Base-by-base conservation (phyloP, 73 alveolate genomes). In the Uronychia setigera region DNA sequence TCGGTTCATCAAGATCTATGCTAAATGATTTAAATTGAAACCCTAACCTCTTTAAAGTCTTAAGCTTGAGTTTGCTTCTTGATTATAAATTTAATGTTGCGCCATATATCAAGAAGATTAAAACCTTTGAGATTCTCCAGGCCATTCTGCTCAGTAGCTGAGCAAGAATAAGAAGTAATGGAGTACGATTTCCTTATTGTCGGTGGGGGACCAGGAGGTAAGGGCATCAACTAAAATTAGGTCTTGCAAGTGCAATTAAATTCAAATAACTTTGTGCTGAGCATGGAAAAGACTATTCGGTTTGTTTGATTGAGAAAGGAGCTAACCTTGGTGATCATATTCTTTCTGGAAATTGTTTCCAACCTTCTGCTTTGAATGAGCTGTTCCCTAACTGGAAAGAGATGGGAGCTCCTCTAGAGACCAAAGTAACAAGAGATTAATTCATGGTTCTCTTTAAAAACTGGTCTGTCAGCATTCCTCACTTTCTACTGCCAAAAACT, bases 161-260 rank as follows among this genome's bases (percentile, higher is more conserved):
- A 80, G 32, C 32, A 29, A 29, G 93, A 91, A 46, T 82, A 96
- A 58, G 97, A 93, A 83, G 74, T 59, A 29, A 79, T 91, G 87
- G 96, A 89, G 26, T 85, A 92, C 79, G 97, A 96, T 79, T 95
- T 92, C 14, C 88, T 88, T n/a, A 89, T 91, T 27, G 97, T 91
- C 28, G 98, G 99, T 26, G 99, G 97, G 26, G 99, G 99, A 9
- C 99, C 99, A 32, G 99, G 99, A 58, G 99, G 90, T 81, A 60
- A 81, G 29, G 9, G 13, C 13, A 25, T 57, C 31, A 13, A 28
- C 59, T 26, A 27, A 26, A 25, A 26, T 25, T 29, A 81, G 93
- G 99, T 33, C 93, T 97, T 28, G 89, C 98, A 28, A 96, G 98
- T 0, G 99, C 99, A 31, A 97, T 97, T 26, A 90, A 95, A 28